Evolutionary conservation across 768 basidiomycete genomes (phyloP).

Genomic region (Exidia glandulosa): DNA sequence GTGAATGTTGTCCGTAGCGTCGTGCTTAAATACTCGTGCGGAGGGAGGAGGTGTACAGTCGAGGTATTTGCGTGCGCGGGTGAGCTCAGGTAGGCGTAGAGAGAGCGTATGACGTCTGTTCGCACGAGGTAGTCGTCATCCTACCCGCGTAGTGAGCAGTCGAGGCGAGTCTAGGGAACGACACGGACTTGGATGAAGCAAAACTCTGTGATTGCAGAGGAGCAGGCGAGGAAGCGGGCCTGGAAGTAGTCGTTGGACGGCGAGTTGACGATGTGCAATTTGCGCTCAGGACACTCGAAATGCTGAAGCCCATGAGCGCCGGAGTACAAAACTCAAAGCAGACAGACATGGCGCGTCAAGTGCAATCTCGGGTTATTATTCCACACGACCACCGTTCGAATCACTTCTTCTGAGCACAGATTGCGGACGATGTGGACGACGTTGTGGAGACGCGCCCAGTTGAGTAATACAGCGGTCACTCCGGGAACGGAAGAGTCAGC

Average conservation of each 20-base stretch:
- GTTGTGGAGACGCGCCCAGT: slow-evolving; percentile 58
- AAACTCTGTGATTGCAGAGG: slow-evolving; percentile 35
- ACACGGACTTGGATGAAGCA: slow-evolving; percentile 50
- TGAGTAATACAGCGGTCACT: slow-evolving; percentile 48
- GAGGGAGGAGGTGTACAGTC: slow-evolving; percentile 44
- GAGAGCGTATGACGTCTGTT: slow-evolving; percentile 42
- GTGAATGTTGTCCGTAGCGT: slow-evolving; percentile 34
- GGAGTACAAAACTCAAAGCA: neutral
- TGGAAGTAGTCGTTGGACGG: slow-evolving; percentile 48
- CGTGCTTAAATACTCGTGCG: slow-evolving; percentile 49
- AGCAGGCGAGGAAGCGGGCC: slow-evolving; percentile 50
- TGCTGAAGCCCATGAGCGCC: slow-evolving; percentile 4
- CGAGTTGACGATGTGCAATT: slow-evolving; percentile 46
- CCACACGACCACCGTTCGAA: slow-evolving; percentile 46
- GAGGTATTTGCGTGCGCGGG: slow-evolving; percentile 5
- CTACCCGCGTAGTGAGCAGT: slow-evolving; percentile 20
- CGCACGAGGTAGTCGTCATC: slow-evolving; percentile 59
- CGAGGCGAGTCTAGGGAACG: neutral
- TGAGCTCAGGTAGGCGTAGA: slow-evolving; percentile 31
- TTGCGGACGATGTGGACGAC: slow-evolving; percentile 42
- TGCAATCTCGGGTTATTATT: slow-evolving; percentile 40
- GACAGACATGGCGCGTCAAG: slow-evolving; percentile 32
- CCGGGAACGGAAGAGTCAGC: slow-evolving; percentile 18
- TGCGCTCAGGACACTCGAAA: slow-evolving; percentile 23
- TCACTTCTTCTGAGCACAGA: slow-evolving; percentile 37